These are phyloP conservation scores for Podaxis sp. DNA, from an alignment of 768 basidiomycete species.

Conservation along the genomic window DNA sequence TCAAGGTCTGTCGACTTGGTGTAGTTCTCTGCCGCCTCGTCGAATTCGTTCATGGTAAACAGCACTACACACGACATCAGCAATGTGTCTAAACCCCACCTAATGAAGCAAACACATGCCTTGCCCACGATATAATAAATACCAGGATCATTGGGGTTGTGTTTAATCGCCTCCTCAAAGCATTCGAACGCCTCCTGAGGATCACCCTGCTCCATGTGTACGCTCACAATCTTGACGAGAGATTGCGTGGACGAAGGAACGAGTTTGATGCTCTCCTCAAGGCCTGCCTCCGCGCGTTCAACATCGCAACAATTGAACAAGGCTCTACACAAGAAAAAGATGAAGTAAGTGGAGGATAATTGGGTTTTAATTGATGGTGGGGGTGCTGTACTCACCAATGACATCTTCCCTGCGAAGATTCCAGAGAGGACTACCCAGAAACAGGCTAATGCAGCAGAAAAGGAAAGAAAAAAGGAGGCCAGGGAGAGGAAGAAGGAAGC, in stretches of 20 bases:
- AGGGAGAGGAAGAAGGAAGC: constrained; percentile 16
- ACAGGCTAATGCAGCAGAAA: constrained; percentile 14
- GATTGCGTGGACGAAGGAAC: constrained; percentile 76
- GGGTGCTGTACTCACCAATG: constrained; percentile 15
- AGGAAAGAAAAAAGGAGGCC: constrained; percentile 13
- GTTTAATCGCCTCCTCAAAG: constrained; percentile 85
- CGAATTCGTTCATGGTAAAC: constrained; percentile 93
- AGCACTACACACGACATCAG: constrained; percentile 51
- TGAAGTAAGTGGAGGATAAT: constrained; percentile 12
- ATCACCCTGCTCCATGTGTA: constrained; percentile 94
- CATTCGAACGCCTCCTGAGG: constrained; percentile 81
- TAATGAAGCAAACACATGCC: constrained; percentile 42
- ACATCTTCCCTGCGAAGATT: constrained; percentile 7
- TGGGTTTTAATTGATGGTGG: constrained; percentile 12
- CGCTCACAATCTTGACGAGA: constrained; percentile 94
- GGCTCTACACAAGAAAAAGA: constrained; percentile 19
- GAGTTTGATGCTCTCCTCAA: constrained; percentile 75
- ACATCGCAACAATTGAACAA: constrained; percentile 74
- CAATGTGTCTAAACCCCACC: not conserved
- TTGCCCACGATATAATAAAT: constrained; percentile 98
- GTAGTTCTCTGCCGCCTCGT: constrained; percentile 87
- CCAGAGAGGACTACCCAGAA: not conserved
- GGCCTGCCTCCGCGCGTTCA: constrained; percentile 59
- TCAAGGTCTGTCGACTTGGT: constrained; percentile 87
- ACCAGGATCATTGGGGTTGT: constrained; percentile 86